Conservation (phyloP, 1,284 basidiomycete species). For the Cryptococcus sp. region DNA sequence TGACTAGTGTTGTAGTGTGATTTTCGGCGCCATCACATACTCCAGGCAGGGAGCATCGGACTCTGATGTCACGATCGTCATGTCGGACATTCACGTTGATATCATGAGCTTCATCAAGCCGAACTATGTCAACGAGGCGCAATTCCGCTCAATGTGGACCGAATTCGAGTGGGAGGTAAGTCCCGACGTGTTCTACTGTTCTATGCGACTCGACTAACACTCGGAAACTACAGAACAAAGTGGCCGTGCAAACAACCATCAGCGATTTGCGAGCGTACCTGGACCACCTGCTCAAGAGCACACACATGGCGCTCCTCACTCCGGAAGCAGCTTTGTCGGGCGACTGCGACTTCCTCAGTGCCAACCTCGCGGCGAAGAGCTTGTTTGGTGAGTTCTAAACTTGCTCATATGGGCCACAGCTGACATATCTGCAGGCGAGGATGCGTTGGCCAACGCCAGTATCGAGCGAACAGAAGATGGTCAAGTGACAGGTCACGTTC, state of each 20-base stretch:
- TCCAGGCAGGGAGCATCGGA: constrained; percentile 85
- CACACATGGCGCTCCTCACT: constrained; percentile 96
- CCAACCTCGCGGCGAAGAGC: constrained; percentile 89
- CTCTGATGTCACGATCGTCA: constrained; percentile 73
- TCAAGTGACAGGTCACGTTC: constrained; percentile 81
- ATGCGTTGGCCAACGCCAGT: constrained; percentile 93
- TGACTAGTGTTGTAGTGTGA: constrained; percentile 58
- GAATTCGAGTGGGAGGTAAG: constrained; percentile 91
- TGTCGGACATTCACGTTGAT: constrained; percentile 93
- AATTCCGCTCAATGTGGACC: constrained; percentile 98
- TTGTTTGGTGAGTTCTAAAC: constrained; percentile 67
- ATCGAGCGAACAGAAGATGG: constrained; percentile 87
- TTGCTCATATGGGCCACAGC: too few relatives aligned
- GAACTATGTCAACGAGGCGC: constrained; percentile 90
- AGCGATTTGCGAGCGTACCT: constrained; percentile 81
- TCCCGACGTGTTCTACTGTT: neutral
- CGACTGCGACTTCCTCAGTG: constrained; percentile 89
- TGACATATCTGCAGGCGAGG: constrained; percentile 66
- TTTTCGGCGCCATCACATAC: constrained; percentile 98
- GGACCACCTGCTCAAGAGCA: constrained; percentile 84
- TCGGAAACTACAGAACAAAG: constrained; percentile 65
- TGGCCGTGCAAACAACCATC: constrained; percentile 82
- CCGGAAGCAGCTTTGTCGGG: constrained; percentile 87
- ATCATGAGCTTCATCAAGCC: constrained; percentile 99
- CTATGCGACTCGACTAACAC: neutral